Evolutionary conservation across 768 basidiomycete species (phyloP).

Genomic region (Suillus cothurnatus): DNA sequence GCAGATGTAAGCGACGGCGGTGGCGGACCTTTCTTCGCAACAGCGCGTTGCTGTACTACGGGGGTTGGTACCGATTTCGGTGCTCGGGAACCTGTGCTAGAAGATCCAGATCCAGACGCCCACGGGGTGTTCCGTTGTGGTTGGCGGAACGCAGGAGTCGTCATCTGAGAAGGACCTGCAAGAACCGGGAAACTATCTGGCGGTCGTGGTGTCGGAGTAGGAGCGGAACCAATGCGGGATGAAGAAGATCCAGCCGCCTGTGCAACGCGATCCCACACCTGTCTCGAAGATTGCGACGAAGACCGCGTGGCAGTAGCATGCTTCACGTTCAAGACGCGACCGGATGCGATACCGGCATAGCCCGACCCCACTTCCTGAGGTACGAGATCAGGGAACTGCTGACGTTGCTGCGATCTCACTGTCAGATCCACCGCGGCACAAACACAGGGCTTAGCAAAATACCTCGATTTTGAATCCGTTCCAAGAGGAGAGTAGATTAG

Average conservation of each 20-base stretch:
- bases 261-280: conserved; percentile 87
- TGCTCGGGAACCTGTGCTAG: conserved; percentile 22
- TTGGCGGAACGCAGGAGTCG: conserved; percentile 42
- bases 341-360: conserved; percentile 80
- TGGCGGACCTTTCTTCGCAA: neutral
- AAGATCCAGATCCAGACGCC: conserved; percentile 41
- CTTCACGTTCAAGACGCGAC: conserved; percentile 84
- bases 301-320: conserved; percentile 65
- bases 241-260: conserved; percentile 63
- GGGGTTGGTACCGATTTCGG: conserved; percentile 24
- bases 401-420: conserved; percentile 61
- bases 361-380: conserved; percentile 60
- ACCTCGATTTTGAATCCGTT: conserved; percentile 86
- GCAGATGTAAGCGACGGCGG: conserved; percentile 52
- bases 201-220: conserved; percentile 27
- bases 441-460: neutral
- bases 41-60: neutral
- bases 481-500: conserved; percentile 74
- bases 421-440: conserved; percentile 9
- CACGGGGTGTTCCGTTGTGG: conserved; percentile 62
- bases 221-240: conserved; percentile 29
- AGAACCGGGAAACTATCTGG: conserved; percentile 35
- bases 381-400: conserved; percentile 79
- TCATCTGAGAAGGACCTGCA: conserved; percentile 13
- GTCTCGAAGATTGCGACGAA: conserved; percentile 57